These are phyloP conservation scores for Tilletiopsis washingtonensis DNA, from an alignment of 1,284 basidiomycete species.

Conservation along the genomic window DNA sequence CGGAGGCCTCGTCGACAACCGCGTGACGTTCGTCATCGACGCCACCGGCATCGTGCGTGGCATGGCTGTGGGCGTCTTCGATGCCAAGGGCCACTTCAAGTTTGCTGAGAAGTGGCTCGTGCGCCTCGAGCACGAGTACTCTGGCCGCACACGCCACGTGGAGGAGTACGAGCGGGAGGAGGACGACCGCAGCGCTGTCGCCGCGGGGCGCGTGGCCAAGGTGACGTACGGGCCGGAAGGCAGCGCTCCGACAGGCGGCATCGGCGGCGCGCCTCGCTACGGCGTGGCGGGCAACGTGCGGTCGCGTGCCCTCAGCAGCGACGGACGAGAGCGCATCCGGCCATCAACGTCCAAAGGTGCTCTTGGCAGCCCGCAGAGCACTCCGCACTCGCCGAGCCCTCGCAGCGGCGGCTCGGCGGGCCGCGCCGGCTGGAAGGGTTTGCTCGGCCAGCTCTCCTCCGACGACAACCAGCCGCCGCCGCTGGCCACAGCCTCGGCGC, in stretches of 20 bases:
- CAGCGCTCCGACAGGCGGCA: conserved; percentile 7
- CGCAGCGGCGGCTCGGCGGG: too few species aligned
- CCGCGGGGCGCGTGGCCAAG: background rate
- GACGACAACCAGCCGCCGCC: conserved; percentile 5
- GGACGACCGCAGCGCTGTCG: conserved; percentile 5
- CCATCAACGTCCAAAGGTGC: background rate
- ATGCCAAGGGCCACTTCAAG: conserved; percentile 20
- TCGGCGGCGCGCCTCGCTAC: conserved; percentile 21
- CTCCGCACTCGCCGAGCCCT: too few species aligned
- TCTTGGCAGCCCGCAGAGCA: too few species aligned
- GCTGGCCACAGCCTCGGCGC: background rate
- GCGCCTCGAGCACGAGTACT: conserved; percentile 31
- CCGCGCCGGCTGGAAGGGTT: conserved; percentile 1
- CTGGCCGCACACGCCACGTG: conserved; percentile 13
- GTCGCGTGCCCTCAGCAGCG: background rate
- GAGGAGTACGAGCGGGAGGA: conserved; percentile 12
- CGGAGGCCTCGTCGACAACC: conserved; percentile 23
- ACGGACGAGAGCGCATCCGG: background rate
- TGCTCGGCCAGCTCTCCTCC: conserved; percentile 3
- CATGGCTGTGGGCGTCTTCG: conserved; percentile 31
- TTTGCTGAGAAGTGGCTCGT: conserved; percentile 38
- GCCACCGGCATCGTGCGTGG: conserved; percentile 29
- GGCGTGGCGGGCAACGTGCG: conserved; percentile 3
- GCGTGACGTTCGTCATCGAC: conserved; percentile 37
- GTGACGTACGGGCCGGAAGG: background rate